A percentile compares a stretch with the other conserved stretches of the same genome.
Conservation (phyloP, 2,329 filamentous ascomycete genomes). For the Fusarium sp. region DNA sequence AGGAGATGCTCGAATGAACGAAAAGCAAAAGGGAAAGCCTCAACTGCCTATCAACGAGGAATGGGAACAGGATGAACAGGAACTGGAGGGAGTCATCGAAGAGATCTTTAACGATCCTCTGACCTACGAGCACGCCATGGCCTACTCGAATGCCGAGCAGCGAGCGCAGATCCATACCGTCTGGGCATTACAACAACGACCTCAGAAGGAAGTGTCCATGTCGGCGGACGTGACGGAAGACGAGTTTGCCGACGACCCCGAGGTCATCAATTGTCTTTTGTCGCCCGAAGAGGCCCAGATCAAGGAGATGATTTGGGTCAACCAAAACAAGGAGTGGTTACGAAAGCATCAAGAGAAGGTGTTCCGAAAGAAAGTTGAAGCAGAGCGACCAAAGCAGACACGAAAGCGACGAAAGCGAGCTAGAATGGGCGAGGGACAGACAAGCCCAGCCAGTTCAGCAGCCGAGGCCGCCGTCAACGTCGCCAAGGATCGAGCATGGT, state of each 20-base stretch:
- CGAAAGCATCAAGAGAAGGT: slow-evolving; percentile 87
- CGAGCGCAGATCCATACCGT: slow-evolving; percentile 65
- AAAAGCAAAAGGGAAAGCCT: slow-evolving; percentile 49
- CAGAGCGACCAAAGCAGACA: slow-evolving; percentile 67
- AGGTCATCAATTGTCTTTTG: slow-evolving; percentile 85
- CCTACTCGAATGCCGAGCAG: slow-evolving; percentile 68
- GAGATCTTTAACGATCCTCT: slow-evolving; percentile 74
- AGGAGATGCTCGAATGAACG: slow-evolving; percentile 26
- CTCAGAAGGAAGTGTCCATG: slow-evolving; percentile 64
- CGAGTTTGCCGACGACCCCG: slow-evolving; percentile 90
- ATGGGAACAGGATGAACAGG: slow-evolving; percentile 72
- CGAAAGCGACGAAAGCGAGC: slow-evolving; percentile 67
- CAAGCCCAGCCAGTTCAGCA: slow-evolving; percentile 73
- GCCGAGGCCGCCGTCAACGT: slow-evolving; percentile 77
- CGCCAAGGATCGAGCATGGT: slow-evolving; percentile 75
- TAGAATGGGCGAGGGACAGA: slow-evolving; percentile 73
- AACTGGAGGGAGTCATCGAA: slow-evolving; percentile 77
- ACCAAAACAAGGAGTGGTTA: slow-evolving; percentile 94
- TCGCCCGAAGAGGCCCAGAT: slow-evolving; percentile 78
- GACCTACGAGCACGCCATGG: slow-evolving; percentile 66
- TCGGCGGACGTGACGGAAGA: slow-evolving; percentile 77
- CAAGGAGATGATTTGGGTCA: slow-evolving; percentile 95
- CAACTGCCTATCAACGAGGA: slow-evolving; percentile 70
- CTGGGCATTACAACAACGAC: slow-evolving; percentile 62
- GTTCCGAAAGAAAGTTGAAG: slow-evolving; percentile 76